Base-by-base conservation (phyloP, 441 rosid genomes). In the Breynia disticha region DNA sequence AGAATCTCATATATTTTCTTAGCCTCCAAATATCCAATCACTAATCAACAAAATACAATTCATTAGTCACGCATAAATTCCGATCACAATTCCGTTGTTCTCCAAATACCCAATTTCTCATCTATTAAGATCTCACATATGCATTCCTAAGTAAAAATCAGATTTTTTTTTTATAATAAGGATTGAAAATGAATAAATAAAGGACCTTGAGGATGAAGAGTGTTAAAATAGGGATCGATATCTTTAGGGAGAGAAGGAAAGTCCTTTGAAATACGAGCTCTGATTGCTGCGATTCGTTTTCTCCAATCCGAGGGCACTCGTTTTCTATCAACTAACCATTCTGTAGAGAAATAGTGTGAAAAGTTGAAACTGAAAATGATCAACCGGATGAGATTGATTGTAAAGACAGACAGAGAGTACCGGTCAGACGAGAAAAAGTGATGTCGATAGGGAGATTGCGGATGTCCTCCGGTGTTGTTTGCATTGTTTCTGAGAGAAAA, bases 261-360 rank as follows among this genome's bases (percentile, higher is more conserved):
- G 51, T 88, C 96, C 75, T 84, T 89, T 0, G 74, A 64, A 50
- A 86, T 76, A 63, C 81, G 85, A 50, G 81, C 83, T 61, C 87
- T 83, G 45, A 89, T 70, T 61, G 72, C 79, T 1, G 79, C 84
- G 56, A 84, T 66, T 57, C 77, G 81, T 72, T 88, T 88, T 60
- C 97, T 69, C 90, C 91, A 93, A 81, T 86, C 97, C 55, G 87
- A 67, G 15, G 95, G 97, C 45, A 86, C 70, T 66, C 88, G 75
- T 79, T 88, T 93, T 69, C 97, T 95, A 83, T 93, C 99, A 65
- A 89, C 95, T 75, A 88, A 63, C 99, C 96, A 93, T 65, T 93
- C 97, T 88, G 32, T 7, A 24, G 4, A 24, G 7, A 24, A 24
- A 24, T 2, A 24, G 32, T 24, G 7, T 2, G 32, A 24, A 7